Conservation (phyloP, 1,284 basidiomycete species). For the Cryptococcus floricola region DNA sequence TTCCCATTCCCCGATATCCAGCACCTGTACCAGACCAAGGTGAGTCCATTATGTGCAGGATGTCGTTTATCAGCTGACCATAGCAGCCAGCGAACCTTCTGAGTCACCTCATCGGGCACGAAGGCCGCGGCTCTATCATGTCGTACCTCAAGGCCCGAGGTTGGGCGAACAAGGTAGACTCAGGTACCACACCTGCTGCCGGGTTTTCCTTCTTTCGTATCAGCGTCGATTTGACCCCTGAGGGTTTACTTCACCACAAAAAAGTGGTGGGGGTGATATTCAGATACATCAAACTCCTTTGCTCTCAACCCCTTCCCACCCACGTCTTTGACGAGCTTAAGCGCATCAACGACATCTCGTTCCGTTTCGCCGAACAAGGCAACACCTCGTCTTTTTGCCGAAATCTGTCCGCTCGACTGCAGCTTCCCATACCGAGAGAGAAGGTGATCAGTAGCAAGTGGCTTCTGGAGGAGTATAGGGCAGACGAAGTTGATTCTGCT, state of each 20-base stretch:
- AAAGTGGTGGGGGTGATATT: constrained; percentile 69
- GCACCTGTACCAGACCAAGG: constrained; percentile 71
- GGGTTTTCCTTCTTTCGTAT: constrained; percentile 89
- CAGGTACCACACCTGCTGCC: constrained; percentile 62
- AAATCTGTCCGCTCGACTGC: constrained; percentile 73
- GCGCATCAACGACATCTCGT: constrained; percentile 69
- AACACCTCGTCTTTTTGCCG: constrained; percentile 76
- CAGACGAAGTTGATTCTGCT: constrained; percentile 61
- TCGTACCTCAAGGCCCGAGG: constrained; percentile 89
- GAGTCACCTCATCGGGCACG: constrained; percentile 90
- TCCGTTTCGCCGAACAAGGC: constrained; percentile 84
- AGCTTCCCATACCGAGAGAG: constrained; percentile 63
- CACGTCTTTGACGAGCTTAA: constrained; percentile 78
- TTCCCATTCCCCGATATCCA: constrained; percentile 84
- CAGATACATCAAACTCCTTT: constrained; percentile 83
- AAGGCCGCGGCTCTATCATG: constrained; percentile 89
- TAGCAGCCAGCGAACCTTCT: constrained; percentile 68
- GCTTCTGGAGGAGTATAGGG: constrained; percentile 73
- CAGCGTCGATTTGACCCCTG: constrained; percentile 73
- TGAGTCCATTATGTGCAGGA: constrained; percentile 12
- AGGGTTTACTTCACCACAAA: constrained; percentile 81
- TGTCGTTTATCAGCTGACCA: neutral
- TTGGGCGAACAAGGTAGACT: constrained; percentile 78
- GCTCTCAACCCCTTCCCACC: constrained; percentile 61
- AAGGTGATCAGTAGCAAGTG: constrained; percentile 70